Evolutionary conservation across 1,284 basidiomycete genomes (phyloP), one percentile per base, ranked within the genome.

Genomic region (Trichosporon coremiiforme): DNA sequence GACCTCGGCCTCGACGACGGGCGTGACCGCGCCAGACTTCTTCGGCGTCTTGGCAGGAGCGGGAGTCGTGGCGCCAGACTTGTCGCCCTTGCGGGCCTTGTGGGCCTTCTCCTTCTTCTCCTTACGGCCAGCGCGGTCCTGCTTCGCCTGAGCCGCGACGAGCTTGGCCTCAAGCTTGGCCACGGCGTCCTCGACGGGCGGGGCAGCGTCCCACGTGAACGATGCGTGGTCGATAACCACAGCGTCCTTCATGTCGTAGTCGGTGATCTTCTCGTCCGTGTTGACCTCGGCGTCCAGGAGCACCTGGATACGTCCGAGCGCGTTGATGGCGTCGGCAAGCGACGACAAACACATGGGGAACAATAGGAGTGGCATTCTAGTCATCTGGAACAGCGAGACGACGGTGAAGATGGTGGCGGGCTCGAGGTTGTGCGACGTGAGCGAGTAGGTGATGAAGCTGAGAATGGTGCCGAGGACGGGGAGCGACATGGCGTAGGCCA

Each of bases 381-480:
- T 81, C 57, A 84, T 75, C 71, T 83, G 90, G 87, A 96, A 96
- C 20, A 95, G 85, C 0, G 91, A 89, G 62, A 97, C 85, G 15
- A 91, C 91, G 36, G 94, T 87, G 81, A 96, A 96, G 74, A 95
- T 88, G 60, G 80, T 82, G 8, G 82, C 82, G 1, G 84, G 77
- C 68, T 91, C 84, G 66, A 94, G 86, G 0, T 84, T 72, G 78
- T 94, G 90, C 0, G 90, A 89, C 0, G 89, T 87, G 12, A 88
- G 83, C 1, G 89, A 88, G 82, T 95, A 96, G 1, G 90, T 90
- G 69, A 95, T 86, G 78, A 98, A 96, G 0, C 93, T 88, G 35
- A 97, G 77, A 20, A 98, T 92, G 10, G 92, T 90, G 0, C 93
- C 93, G 29, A 98, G 83, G 2, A 89, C 87, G 0, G 94, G 94